Conservation (phyloP, 164 flowering plant genomes). For the Vitis riparia region DNA sequence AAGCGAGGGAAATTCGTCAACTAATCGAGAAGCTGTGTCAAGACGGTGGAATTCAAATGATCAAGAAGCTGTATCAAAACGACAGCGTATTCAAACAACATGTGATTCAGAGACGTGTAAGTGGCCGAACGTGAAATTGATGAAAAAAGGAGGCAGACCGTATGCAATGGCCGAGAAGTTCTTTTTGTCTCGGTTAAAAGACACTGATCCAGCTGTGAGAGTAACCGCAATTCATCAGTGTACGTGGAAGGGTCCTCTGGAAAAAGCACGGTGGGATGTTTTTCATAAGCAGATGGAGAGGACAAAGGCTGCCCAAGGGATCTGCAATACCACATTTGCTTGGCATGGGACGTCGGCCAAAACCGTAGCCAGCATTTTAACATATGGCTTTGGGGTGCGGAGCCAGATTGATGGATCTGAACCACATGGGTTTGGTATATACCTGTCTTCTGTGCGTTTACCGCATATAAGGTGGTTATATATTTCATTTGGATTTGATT, state of each 20-base stretch:
- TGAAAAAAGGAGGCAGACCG: conserved; percentile 29
- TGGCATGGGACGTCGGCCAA: conserved; percentile 46
- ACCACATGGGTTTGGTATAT: conserved; percentile 41
- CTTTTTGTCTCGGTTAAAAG: conserved; percentile 29
- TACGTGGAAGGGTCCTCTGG: conserved; percentile 23
- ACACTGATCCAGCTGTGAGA: conserved; percentile 12
- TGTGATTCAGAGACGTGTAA: conserved; percentile 1
- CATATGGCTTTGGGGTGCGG: conserved; percentile 44
- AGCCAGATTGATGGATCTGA: conserved; percentile 12
- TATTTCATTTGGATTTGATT: neutral
- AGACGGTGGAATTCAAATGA: conserved; percentile 8
- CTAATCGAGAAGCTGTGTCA: neutral
- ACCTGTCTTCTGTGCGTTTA: conserved; percentile 36
- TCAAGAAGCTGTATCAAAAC: conserved; percentile 7
- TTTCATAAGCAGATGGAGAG: conserved; percentile 39
- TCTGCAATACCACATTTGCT: conserved; percentile 33
- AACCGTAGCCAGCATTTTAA: conserved; percentile 29
- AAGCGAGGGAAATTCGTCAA: conserved; percentile 20
- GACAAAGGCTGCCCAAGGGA: conserved; percentile 40
- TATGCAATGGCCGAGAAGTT: conserved; percentile 18
- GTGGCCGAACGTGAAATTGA: conserved; percentile 37
- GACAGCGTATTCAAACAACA: neutral
- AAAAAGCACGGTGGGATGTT: conserved; percentile 32
- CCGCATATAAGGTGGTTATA: conserved; percentile 41
- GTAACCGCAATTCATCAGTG: conserved; percentile 39